Percentiles rank a stretch among this genome's conserved stretches.
phyloP scores from a whole-genome alignment of 2,329 filamentous ascomycete genomes.

The Pseudonectria foliicola region DNA sequence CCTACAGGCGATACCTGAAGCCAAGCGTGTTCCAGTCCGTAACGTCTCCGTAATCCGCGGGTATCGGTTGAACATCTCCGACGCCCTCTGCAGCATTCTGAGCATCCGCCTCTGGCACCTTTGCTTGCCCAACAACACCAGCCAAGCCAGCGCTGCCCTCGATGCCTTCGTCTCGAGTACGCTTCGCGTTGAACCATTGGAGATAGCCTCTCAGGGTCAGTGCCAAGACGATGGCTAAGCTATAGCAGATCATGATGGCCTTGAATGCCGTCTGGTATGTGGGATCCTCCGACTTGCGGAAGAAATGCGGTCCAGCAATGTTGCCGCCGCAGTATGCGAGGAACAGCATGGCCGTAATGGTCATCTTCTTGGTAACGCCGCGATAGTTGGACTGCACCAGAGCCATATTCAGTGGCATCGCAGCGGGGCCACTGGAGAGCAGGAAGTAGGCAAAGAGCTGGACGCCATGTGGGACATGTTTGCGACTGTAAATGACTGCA shows the following conservation, averaged over 20 bases:
- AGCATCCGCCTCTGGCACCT: slow-evolving; percentile 23
- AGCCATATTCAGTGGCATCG: slow-evolving; percentile 48
- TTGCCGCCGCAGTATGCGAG: slow-evolving; percentile 50
- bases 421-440: slow-evolving; percentile 44
- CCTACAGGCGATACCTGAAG: slow-evolving; percentile 49
- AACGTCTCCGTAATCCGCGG: slow-evolving; percentile 47
- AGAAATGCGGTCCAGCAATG: slow-evolving; percentile 50
- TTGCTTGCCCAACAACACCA: slow-evolving; percentile 32
- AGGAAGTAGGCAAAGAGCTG: slow-evolving; percentile 53
- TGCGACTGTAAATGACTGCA: slow-evolving; percentile 44
- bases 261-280: slow-evolving; percentile 47
- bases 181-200: slow-evolving; percentile 34
- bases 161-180: slow-evolving; percentile 37
- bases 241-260: slow-evolving; percentile 50
- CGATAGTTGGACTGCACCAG: slow-evolving; percentile 49
- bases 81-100: slow-evolving; percentile 24
- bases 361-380: slow-evolving; percentile 55
- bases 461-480: slow-evolving; percentile 31
- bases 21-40: slow-evolving; percentile 54
- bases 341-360: slow-evolving; percentile 49
- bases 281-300: slow-evolving; percentile 41
- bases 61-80: slow-evolving; percentile 30
- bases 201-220: slow-evolving; percentile 41
- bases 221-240: slow-evolving; percentile 38
- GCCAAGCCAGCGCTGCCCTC: slow-evolving; percentile 36